Base-by-base conservation (phyloP, 2,329 filamentous ascomycete genomes). In the Teratosphaeria viscida region DNA sequence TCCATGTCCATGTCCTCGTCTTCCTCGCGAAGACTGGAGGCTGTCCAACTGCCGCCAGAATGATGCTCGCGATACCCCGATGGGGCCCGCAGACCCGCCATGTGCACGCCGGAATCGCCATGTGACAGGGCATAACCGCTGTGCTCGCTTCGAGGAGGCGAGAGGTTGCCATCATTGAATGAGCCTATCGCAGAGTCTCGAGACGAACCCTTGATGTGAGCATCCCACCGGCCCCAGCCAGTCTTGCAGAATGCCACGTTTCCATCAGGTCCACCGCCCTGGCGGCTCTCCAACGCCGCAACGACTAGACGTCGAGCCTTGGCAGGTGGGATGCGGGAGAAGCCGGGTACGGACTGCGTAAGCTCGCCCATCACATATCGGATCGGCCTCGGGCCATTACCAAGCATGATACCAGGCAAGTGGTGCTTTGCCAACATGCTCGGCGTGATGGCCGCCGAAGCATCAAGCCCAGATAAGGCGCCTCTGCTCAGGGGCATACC, bases 211-310 rank as follows among this genome's bases (percentile, higher is more conserved):
- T 85, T 85, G 72, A 84, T 81, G 71, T 85, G 85, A 62, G 92
- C 94, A 74, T 95, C 89, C 92, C 92, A 99, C 65, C 91, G 85
- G 61, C 94, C 94, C 92, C 92, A 97, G 70, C 92, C 92, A 61
- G 96, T 90, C 80, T 97, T 97, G 74, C 95, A 89, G 71, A 95
- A 97, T 71, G 87, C 82, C 68, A 94, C 86, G 66, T 90, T 86
- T 65, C 86, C 86, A 63, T 86, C 80, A 62, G 82, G 72, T 55
- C 79, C 81, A 59, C 79, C 81, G 54, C 77, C 79, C n/a, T 79
- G 78, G 67, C 89, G 87, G 67, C 89, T 88, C 77, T 97, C 92
- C 65, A 97, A 77, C 61, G 92, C 92, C 61, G 87, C 88, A n/a
- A 96, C 92, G 5, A 97, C 91, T 61, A 97, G 78, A 73, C 92